phyloP scores from a whole-genome alignment of 371 early-diverging fungal species.

The Apophysomyces trapeziformis region DNA sequence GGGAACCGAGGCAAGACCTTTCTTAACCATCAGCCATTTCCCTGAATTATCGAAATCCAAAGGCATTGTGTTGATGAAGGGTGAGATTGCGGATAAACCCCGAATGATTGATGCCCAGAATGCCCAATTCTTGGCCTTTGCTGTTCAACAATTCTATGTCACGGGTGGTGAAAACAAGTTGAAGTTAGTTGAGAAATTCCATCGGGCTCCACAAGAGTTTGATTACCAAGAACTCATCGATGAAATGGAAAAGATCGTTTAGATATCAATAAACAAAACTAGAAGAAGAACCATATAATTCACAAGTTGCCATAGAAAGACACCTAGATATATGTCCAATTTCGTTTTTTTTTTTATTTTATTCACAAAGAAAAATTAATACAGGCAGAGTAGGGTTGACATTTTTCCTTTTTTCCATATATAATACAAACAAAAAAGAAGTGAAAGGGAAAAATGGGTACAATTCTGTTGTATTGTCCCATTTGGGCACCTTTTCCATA shows the following conservation, averaged over 20 bases:
- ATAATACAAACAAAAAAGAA: background rate
- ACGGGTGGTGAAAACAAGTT: conserved; percentile 72
- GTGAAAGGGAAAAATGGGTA: too few species aligned
- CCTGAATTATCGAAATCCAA: conserved; percentile 81
- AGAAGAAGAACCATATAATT: background rate
- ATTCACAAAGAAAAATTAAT: too few species aligned
- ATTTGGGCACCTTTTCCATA: background rate
- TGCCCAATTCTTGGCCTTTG: conserved; percentile 84
- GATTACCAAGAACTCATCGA: conserved; percentile 77
- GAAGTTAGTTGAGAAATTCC: conserved; percentile 78
- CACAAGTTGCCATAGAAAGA: too few species aligned
- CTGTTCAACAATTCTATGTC: conserved; percentile 89
- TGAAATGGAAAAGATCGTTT: conserved; percentile 61
- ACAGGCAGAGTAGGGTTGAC: too few species aligned
- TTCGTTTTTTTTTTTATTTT: too few species aligned
- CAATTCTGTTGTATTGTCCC: background rate
- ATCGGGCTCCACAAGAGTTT: conserved; percentile 74
- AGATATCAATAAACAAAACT: conserved; percentile 3
- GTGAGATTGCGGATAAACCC: conserved; percentile 70
- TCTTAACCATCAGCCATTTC: conserved; percentile 87
- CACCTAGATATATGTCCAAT: too few species aligned
- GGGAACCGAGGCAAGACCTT: conserved; percentile 78
- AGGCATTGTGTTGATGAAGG: conserved; percentile 90
- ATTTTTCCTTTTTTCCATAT: background rate
- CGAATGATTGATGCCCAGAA: conserved; percentile 67